These are phyloP conservation scores for Cordyceps pruinosa DNA, from an alignment of 2,329 filamentous ascomycete species.

Conservation along the genomic window DNA sequence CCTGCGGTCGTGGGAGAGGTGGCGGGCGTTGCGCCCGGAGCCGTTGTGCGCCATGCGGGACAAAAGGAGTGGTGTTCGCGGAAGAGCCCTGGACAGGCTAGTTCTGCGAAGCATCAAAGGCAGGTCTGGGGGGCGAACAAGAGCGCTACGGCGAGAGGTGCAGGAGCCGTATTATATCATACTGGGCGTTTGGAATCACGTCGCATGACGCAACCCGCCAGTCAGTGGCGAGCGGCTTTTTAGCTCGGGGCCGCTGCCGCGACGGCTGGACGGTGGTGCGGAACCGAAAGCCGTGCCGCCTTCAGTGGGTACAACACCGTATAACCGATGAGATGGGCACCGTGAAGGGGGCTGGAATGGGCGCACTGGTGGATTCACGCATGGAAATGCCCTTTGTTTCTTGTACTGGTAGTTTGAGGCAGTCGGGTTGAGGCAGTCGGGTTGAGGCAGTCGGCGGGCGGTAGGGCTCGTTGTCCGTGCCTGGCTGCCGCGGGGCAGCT, in stretches of 20 bases:
- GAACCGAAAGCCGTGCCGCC: constrained; percentile 7
- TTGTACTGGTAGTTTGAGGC: not conserved
- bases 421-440: not conserved
- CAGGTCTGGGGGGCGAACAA: not conserved
- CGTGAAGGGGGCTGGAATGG: not conserved
- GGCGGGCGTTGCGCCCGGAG: not conserved
- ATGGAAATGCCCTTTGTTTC: not conserved
- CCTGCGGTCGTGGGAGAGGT: constrained; percentile 21
- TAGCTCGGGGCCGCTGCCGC: not conserved
- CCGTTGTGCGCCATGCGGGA: constrained; percentile 6
- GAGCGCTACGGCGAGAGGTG: not conserved
- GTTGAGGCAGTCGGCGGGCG: not conserved
- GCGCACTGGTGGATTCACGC: not conserved
- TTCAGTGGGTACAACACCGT: not conserved
- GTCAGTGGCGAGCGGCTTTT: constrained; percentile 2
- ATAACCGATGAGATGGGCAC: not conserved
- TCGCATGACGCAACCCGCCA: constrained; percentile 6
- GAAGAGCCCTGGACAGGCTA: constrained; percentile 4
- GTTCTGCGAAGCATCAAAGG: constrained; percentile 12
- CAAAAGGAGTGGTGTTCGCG: not conserved
- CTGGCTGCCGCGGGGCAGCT: too few species aligned
- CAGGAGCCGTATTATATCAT: not conserved
- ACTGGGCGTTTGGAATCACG: not conserved
- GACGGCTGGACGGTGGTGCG: constrained; percentile 7
- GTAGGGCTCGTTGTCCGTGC: too few species aligned